phyloP scores from a whole-genome alignment of 345 rosid species.

The Viola odorata region DNA sequence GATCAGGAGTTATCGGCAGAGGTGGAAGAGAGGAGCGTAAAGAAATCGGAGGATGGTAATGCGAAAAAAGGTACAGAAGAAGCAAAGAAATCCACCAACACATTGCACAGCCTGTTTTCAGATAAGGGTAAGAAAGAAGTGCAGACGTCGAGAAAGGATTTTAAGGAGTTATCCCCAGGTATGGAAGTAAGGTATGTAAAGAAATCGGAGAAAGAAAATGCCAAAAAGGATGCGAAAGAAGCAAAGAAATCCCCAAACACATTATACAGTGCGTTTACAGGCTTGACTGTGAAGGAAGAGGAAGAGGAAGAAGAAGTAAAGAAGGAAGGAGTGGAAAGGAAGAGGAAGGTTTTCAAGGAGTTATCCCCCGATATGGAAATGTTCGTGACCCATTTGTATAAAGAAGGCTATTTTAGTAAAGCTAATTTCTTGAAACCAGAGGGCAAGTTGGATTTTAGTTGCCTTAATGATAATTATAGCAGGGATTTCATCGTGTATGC shows the following conservation, averaged over 20 bases:
- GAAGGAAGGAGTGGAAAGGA: slow-evolving; percentile 4
- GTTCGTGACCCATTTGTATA: slow-evolving; percentile 49
- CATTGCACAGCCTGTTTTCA: slow-evolving; percentile 25
- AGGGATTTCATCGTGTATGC: slow-evolving; percentile 57
- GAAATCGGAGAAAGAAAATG: slow-evolving; percentile 4
- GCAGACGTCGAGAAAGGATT: slow-evolving; percentile 9
- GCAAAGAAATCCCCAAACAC: slow-evolving; percentile 3
- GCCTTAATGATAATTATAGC: slow-evolving; percentile 49
- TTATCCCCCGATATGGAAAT: slow-evolving; percentile 43
- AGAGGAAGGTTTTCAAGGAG: slow-evolving; percentile 36
- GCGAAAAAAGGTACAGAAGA: slow-evolving; percentile 13
- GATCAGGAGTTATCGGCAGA: slow-evolving; percentile 55
- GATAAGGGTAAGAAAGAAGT: neutral
- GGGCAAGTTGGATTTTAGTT: slow-evolving; percentile 33
- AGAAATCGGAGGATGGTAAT: slow-evolving; percentile 3
- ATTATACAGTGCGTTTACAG: slow-evolving; percentile 25
- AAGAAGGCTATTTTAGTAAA: slow-evolving; percentile 53
- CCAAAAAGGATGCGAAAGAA: slow-evolving; percentile 13
- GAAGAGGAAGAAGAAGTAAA: slow-evolving; percentile 1
- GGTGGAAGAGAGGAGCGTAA: too few species aligned
- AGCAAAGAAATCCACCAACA: neutral
- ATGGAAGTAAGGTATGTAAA: too few species aligned
- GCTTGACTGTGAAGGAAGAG: too few species aligned
- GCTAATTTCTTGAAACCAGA: slow-evolving; percentile 52
- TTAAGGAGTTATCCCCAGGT: slow-evolving; percentile 53